Evolutionary conservation across 495 filamentous ascomycete genomes (phyloP), one percentile per base, ranked within the genome.

Genomic region (Penicillium tannophilum): DNA sequence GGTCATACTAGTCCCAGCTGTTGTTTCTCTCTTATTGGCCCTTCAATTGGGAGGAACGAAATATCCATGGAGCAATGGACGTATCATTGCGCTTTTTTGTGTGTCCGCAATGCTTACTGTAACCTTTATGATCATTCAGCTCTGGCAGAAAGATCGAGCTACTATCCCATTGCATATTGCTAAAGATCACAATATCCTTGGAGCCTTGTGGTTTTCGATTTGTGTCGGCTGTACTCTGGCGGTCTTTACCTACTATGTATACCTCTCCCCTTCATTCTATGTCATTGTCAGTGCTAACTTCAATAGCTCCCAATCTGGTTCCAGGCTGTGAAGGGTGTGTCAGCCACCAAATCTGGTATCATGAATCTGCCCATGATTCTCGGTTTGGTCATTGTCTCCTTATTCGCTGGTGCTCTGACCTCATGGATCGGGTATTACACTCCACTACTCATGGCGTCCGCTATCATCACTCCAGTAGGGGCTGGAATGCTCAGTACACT

Each of bases 251-350:
- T 31, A 31, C 9, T 1, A 6, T 31, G 30, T 10, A 6, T 10
- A 7, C 30, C 35, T 39, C 35, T 39, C 35, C 14, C 8, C 8
- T 14, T 8, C 35, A 39, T 7, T 39, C 11, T 39, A 39, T 39
- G 35, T 4, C 4, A 2, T 31, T 31, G 9, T 10, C 4, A 10
- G 9, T 31, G 9, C 30, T 31, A 31, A 31, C 30, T 7, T 10
- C 1, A 10, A 10, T 31, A 47, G 44, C 26, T 55, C 16, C 42
- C 54, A 4, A 43, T 43, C 6, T 55, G 28, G 45, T 43, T 57
- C 14, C 45, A 57, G 50, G 30, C 45, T 8, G 36, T 57, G 9
- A 11, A 51, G 19, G 23, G 36, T 12, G 23, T 45, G 4, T 52
- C 50, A 23, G 7, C 52, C n/a, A 41, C 23, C 16, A 28, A 17